These are phyloP conservation scores for Pythium periplocum DNA, from an alignment of 352 stramenopile species.

Conservation along the genomic window DNA sequence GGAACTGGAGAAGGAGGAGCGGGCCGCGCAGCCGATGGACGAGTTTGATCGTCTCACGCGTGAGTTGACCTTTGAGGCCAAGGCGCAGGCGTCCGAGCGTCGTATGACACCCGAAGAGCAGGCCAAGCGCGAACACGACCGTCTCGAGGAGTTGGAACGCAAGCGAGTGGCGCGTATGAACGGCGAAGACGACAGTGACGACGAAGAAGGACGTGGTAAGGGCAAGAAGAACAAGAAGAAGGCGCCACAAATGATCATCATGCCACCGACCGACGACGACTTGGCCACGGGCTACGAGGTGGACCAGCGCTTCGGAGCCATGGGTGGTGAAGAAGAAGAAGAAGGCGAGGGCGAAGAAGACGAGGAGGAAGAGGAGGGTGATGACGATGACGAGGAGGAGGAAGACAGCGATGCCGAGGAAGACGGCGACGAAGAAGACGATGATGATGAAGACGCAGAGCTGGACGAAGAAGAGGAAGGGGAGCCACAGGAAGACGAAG, in stretches of 20 bases:
- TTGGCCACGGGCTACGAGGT: slow-evolving; percentile 84
- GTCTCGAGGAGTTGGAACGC: slow-evolving; percentile 89
- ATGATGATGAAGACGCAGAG: slow-evolving; percentile 53
- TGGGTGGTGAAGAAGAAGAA: slow-evolving; percentile 39
- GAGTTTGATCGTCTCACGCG: slow-evolving; percentile 82
- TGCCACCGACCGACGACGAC: slow-evolving; percentile 87
- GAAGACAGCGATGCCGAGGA: slow-evolving; percentile 74
- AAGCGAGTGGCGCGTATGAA: slow-evolving; percentile 94
- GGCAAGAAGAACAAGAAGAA: slow-evolving; percentile 47
- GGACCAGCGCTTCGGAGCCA: slow-evolving; percentile 45
- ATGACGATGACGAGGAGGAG: slow-evolving; percentile 35
- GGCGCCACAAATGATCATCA: slow-evolving; percentile 54
- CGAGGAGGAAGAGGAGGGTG: slow-evolving; percentile 32
- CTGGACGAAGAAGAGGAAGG: slow-evolving; percentile 43
- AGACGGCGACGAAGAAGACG: slow-evolving; percentile 51
- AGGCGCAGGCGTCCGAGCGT: slow-evolving; percentile 91
- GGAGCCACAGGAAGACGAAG: slow-evolving; percentile 50
- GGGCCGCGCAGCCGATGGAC: slow-evolving; percentile 66
- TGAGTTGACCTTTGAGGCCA: slow-evolving; percentile 88
- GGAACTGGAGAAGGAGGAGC: slow-evolving; percentile 43
- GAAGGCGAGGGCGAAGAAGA: slow-evolving; percentile 22
- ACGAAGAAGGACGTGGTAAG: slow-evolving; percentile 47
- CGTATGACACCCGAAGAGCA: slow-evolving; percentile 94
- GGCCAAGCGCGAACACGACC: slow-evolving; percentile 89
- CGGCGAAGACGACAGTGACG: slow-evolving; percentile 72